These are phyloP conservation scores for Puya raimondii DNA, from an alignment of 176 grass and related monocot species.

Conservation along the genomic window DNA sequence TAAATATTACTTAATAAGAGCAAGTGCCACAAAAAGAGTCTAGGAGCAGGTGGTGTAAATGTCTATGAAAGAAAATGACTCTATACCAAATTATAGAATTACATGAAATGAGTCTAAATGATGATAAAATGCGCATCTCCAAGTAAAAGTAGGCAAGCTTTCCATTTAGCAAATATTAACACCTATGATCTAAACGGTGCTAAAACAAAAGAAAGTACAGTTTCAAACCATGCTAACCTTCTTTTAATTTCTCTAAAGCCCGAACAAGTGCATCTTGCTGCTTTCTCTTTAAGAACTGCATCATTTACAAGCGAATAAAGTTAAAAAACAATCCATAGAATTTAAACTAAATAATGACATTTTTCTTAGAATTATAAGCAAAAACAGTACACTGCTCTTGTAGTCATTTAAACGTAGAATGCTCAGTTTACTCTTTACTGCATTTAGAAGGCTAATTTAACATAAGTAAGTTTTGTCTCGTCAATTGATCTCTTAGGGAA, in stretches of 20 bases:
- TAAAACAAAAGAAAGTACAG: not conserved
- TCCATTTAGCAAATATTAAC: too few species aligned
- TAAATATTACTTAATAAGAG: too few species aligned
- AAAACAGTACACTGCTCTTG: not conserved
- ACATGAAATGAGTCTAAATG: too few species aligned
- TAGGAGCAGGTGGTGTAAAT: too few species aligned
- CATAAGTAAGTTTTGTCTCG: too few species aligned
- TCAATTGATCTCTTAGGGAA: too few species aligned
- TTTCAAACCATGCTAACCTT: constrained; percentile 11
- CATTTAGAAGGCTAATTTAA: not conserved
- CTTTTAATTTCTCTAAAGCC: constrained; percentile 24
- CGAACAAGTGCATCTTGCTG: constrained; percentile 6
- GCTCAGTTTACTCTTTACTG: not conserved
- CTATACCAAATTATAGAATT: too few species aligned
- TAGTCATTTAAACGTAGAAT: not conserved
- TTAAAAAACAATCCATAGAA: not conserved
- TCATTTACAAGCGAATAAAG: not conserved
- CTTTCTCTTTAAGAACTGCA: constrained; percentile 12
- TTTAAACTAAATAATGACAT: not conserved
- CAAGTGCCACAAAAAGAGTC: too few species aligned
- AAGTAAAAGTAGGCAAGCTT: too few species aligned
- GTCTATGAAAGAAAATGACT: too few species aligned
- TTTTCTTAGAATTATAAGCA: not conserved
- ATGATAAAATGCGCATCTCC: too few species aligned
- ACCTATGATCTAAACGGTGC: too few species aligned